Base-by-base conservation (phyloP, 768 basidiomycete species). In the Plicaturopsis crispa region DNA sequence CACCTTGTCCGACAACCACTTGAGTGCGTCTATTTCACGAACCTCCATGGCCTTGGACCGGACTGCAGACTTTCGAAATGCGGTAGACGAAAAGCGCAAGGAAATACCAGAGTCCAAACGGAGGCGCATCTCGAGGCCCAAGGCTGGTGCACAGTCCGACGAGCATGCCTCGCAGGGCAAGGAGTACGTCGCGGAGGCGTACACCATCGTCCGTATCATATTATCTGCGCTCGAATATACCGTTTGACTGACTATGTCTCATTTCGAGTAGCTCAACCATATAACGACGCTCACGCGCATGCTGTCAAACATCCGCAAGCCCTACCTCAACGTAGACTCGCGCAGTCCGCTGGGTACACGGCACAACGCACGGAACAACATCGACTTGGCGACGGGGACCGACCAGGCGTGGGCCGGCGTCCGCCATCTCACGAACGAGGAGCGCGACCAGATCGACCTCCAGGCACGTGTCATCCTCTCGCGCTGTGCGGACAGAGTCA, bases 381-480 rank as follows among this genome's bases (percentile, higher is more conserved):
- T 86, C 39, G 80, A 88, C 61, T 51, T 86, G 10, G 60, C 51
- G 33, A 61, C 54, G 17, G 63, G 63, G 37, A 54, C 71, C 33
- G 60, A 67, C 42, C 62, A 69, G 43, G 63, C 68, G 32, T 87
- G 83, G 84, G 57, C 69, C 13, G 72, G 72, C 37, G 66, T 88
- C 36, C 76, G 74, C 44, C 66, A 81, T 50, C 72, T 99, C 5
- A 78, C 79, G 6, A 92, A 97, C 53, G 79, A 88, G 45, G 93
- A 99, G 57, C 72, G 93, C 44, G 93, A 97, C 61, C 90, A 96
- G 62, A 87, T 99, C 38, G 96, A 99, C 69, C 63, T 92, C 43
- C 86, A 94, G 55, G 84, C 89, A 22, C 81, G 85, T 47, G 73
- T 90, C 50, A 83, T 96, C 39, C 67, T 98, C 35, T 73, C 80